These are phyloP conservation scores for Blepharisma stoltei DNA, from an alignment of 73 alveolate genomes.

Conservation along the genomic window DNA sequence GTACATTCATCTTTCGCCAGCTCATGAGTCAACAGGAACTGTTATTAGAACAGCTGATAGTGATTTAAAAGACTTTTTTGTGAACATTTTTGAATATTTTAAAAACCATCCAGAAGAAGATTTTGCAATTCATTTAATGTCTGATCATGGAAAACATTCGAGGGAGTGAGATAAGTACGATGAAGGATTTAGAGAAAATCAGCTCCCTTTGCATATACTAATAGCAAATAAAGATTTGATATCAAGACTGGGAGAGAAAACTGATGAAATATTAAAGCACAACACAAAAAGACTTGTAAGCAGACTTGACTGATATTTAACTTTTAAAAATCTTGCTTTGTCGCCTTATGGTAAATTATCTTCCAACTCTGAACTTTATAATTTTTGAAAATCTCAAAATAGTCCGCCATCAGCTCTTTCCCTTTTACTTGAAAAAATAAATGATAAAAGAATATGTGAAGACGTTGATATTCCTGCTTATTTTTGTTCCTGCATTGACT, in stretches of 20 bases:
- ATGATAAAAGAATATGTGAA: constrained; percentile 1
- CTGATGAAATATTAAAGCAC: background rate
- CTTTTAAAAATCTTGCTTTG: background rate
- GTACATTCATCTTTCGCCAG: constrained; percentile 8
- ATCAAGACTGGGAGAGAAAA: background rate
- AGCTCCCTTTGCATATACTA: constrained; percentile 3
- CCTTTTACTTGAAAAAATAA: background rate
- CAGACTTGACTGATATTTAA: constrained; percentile 10
- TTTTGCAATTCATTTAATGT: background rate
- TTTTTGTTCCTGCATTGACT: constrained; percentile 24
- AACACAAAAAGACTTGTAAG: constrained; percentile 14
- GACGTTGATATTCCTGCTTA: background rate
- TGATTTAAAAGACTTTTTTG: background rate
- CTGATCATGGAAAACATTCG: constrained; percentile 17
- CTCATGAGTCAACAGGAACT: constrained; percentile 23
- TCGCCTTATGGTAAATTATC: background rate
- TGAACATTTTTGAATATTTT: background rate
- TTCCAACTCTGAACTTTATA: background rate
- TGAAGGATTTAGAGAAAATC: constrained; percentile 11
- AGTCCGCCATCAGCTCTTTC: background rate
- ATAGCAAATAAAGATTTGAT: constrained; percentile 1
- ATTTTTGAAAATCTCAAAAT: background rate
- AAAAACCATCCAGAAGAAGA: constrained; percentile 17
- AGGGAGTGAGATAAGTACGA: background rate
- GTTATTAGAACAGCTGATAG: constrained; percentile 9